Evolutionary conservation across 805 yeast genomes (phyloP).

Genomic region (Pichia ethanolica): DNA sequence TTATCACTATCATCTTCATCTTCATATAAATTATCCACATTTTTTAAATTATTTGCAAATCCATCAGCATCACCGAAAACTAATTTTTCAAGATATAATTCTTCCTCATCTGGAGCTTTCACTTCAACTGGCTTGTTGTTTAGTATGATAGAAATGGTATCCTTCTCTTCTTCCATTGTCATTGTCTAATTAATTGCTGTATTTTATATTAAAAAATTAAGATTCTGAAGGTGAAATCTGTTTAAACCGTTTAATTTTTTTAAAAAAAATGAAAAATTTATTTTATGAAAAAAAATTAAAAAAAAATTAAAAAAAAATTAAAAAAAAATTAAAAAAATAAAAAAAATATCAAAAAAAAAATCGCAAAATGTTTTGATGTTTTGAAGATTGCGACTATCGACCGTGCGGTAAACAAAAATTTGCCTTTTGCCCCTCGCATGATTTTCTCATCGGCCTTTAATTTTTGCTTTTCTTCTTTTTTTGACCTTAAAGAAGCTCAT

Average conservation of each 20-base stretch:
- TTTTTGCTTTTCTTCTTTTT: too few relatives aligned
- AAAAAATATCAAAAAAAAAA: not conserved
- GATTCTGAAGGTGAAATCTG: not conserved
- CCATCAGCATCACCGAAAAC: slow-evolving; percentile 87
- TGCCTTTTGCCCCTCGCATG: too few relatives aligned
- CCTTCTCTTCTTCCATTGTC: slow-evolving; percentile 10
- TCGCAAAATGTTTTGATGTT: too few relatives aligned
- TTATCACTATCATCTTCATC: slow-evolving; percentile 35
- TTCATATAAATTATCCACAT: slow-evolving; percentile 49
- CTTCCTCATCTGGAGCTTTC: slow-evolving; percentile 82
- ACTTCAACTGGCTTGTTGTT: slow-evolving; percentile 19
- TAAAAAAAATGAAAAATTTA: not conserved
- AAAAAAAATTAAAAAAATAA: not conserved
- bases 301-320: not conserved
- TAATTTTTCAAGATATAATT: slow-evolving; percentile 64
- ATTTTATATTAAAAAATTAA: too few relatives aligned
- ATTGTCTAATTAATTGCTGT: not conserved
- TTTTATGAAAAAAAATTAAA: not conserved
- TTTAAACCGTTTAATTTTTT: not conserved
- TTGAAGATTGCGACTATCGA: too few relatives aligned
- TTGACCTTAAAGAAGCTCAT: too few relatives aligned
- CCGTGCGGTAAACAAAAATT: too few relatives aligned
- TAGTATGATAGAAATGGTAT: slow-evolving; percentile 1
- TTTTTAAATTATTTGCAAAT: slow-evolving; percentile 56
- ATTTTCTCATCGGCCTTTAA: too few relatives aligned